A percentile compares a stretch with the other conserved stretches of the same genome.
phyloP scores from a whole-genome alignment of 257 asterid genomes.

The Gentiana dahurica region DNA sequence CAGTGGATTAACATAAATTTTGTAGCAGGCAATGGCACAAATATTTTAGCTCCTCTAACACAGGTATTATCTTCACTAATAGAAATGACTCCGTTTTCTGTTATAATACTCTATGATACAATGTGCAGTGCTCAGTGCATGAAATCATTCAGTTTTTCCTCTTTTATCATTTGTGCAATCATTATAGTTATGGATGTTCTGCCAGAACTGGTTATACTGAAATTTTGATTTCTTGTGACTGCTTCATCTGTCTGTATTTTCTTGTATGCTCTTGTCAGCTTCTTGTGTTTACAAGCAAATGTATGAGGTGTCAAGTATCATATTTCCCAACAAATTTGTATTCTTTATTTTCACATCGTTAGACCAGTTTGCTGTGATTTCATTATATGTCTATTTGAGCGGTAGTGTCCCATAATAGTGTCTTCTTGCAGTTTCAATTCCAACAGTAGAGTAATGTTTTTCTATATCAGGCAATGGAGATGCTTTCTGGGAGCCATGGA shows the following conservation, averaged over 20 bases:
- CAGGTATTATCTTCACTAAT: conserved; percentile 21
- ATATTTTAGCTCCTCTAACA: conserved; percentile 24
- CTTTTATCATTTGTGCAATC: background rate
- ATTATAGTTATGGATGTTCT: background rate
- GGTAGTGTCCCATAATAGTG: background rate
- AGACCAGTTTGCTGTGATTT: background rate
- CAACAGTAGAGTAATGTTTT: background rate
- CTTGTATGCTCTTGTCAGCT: background rate
- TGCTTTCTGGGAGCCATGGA: conserved; percentile 46
- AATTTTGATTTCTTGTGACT: background rate
- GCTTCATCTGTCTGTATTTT: background rate
- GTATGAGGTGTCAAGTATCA: background rate
- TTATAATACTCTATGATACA: background rate
- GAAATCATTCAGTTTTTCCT: background rate
- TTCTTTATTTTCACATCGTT: background rate
- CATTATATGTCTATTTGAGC: background rate
- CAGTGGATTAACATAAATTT: conserved; percentile 32
- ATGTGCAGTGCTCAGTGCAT: background rate
- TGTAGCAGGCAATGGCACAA: conserved; percentile 32
- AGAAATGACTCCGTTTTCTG: background rate
- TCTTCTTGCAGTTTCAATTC: conserved; percentile 1
- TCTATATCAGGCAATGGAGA: conserved; percentile 55
- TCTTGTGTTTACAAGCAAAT: background rate
- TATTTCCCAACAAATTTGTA: too few relatives aligned
- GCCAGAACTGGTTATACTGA: too few relatives aligned